phyloP scores from a whole-genome alignment of 192 early-diverging fungal species.

The Piromyces finnis region DNA sequence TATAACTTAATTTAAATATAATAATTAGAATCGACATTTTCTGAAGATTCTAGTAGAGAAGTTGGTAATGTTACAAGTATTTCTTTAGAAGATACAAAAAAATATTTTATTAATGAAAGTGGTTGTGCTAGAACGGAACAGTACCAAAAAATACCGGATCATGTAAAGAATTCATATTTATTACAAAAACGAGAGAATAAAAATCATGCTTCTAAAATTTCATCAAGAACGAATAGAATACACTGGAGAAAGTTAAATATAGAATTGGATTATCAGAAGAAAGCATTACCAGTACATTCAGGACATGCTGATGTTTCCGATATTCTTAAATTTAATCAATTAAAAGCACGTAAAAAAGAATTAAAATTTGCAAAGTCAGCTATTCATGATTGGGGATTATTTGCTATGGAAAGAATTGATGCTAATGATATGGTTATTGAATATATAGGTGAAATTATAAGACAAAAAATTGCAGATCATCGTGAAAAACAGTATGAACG shows the following conservation, averaged over 20 bases:
- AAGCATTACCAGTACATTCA: not conserved
- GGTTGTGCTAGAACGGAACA: conserved; percentile 75
- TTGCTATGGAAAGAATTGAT: conserved; percentile 85
- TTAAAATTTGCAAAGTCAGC: conserved; percentile 79
- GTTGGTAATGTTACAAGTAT: not conserved
- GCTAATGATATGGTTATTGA: conserved; percentile 93
- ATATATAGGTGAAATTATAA: conserved; percentile 93
- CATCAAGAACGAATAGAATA: conserved; percentile 11
- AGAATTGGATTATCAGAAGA: conserved; percentile 5
- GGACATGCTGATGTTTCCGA: conserved; percentile 16
- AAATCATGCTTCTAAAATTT: conserved; percentile 19
- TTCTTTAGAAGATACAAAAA: not conserved
- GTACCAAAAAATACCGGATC: conserved; percentile 44
- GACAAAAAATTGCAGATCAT: conserved; percentile 78
- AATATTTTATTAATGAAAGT: conserved; percentile 9
- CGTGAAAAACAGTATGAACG: conserved; percentile 85
- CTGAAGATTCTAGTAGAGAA: not conserved
- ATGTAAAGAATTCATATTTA: conserved; percentile 46
- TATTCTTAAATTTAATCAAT: conserved; percentile 76
- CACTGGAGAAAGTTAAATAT: conserved; percentile 9
- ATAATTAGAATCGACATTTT: not conserved
- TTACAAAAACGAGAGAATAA: conserved; percentile 29
- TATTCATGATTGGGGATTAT: conserved; percentile 98
- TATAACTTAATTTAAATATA: too few relatives aligned
- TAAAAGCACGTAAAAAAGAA: conserved; percentile 77